Evolutionary conservation across 495 filamentous ascomycete species (phyloP).

Genomic region (Lophiotrema nucula): DNA sequence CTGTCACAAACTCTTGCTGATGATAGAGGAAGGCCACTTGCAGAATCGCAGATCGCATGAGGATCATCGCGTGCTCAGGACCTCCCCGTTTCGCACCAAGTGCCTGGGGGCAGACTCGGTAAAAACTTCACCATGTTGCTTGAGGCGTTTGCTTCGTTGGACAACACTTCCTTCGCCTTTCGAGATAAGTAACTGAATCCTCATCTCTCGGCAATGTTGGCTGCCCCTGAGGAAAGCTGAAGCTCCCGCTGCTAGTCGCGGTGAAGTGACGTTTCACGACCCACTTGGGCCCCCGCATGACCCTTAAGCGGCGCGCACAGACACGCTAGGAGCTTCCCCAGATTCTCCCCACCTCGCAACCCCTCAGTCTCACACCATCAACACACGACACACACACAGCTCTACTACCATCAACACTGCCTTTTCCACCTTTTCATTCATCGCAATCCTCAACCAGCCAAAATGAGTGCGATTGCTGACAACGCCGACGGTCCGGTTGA

Average conservation of each 20-base stretch:
- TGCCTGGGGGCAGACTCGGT: too few species aligned
- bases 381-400: constrained; percentile 1
- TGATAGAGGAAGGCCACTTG: too few species aligned
- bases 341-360: background rate
- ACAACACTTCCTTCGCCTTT: too few species aligned
- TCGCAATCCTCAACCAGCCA: too few species aligned
- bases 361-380: background rate
- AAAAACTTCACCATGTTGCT: too few species aligned
- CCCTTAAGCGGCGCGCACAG: background rate
- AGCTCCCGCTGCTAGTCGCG: background rate
- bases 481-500: constrained; percentile 35
- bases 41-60: too few species aligned
- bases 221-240: background rate
- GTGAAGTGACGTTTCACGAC: background rate
- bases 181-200: too few species aligned
- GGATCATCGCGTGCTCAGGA: too few species aligned
- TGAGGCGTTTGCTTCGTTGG: too few species aligned
- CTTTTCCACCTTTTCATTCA: constrained; percentile 1
- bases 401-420: background rate
- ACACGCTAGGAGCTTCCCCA: background rate
- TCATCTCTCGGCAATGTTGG: background rate
- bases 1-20: too few species aligned
- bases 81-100: too few species aligned
- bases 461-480: constrained; percentile 47
- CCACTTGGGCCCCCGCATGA: background rate